Percentiles rank a stretch among this genome's conserved stretches.
Evolutionary conservation across 257 asterid species (phyloP).

Genomic region (Nicotiana attenuata): DNA sequence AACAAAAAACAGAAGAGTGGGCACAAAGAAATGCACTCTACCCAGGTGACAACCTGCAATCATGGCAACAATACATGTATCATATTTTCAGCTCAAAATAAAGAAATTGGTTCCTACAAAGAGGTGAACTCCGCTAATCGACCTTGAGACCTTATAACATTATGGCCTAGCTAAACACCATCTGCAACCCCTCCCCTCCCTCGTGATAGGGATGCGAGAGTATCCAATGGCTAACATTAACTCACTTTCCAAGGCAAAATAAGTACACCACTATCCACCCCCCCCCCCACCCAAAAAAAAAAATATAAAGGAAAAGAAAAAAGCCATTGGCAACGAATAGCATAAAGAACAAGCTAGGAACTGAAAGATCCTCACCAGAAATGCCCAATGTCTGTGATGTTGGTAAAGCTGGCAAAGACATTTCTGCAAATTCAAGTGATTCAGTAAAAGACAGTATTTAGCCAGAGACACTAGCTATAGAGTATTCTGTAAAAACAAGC

Average conservation of each 20-base stretch:
- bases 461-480: background rate
- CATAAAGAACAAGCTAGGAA: background rate
- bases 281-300: background rate
- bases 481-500: background rate
- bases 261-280: background rate
- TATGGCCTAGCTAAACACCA: background rate
- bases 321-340: background rate
- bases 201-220: background rate
- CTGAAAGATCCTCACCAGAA: conserved; percentile 41
- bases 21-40: conserved; percentile 35
- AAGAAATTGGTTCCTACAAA: background rate
- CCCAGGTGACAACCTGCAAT: conserved; percentile 41
- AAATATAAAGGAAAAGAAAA: background rate
- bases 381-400: conserved; percentile 54
- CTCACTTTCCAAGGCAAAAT: background rate
- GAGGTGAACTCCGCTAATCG: background rate
- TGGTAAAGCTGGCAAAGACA: conserved; percentile 97
- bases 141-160: background rate
- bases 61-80: conserved; percentile 4
- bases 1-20: conserved; percentile 55
- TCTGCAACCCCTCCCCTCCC: background rate
- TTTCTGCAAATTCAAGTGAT: conserved; percentile 53
- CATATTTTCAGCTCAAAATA: conserved; percentile 14
- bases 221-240: background rate
- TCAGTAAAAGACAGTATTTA: background rate